Evolutionary conservation across 2,329 filamentous ascomycete species (phyloP), one percentile per base, ranked within the genome.

Genomic region (Ophiostoma ulmi): DNA sequence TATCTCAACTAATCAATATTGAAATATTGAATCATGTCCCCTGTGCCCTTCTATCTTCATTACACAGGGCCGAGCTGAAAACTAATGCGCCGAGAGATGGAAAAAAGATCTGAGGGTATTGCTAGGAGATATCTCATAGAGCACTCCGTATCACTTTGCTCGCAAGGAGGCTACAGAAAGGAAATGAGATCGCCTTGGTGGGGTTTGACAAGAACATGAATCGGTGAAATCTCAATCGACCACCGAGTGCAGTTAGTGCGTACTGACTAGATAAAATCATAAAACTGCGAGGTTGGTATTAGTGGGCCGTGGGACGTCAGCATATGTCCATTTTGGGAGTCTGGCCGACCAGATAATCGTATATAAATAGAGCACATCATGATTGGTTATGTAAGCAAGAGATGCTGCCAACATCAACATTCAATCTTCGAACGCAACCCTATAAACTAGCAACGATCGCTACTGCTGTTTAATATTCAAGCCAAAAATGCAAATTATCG

Each of bases 1-100:
- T 14, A 11, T 58, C 31, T 31, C 31, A 31, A 31, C 31, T 31
- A 31, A 31, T 31, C 31, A 31, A 31, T 31, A 31, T 31, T 31
- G 31, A 31, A 11, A 26, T 14, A 11, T 58, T 58, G n/a, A 58
- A 22, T 22, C 52, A 58, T 26, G n/a, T 26, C 8, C 52, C 13
- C 22, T 22, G 20, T n/a, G 48, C 3, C 31, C 31, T 31, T 31
- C 31, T 31, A 31, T 31, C 31, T n/a, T n/a, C n/a, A n/a, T n/a
- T 31, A 31, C 31, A 31, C 31, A 31, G 31, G n/a, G 5, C 10
- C 22, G 52, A 58, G 52, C 52, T 58, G 52, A 58, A 31, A 58
- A 58, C 52, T 63, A 63, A 63, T 35, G 58, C 58, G 58, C 26
- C 58, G 26, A 58, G 22, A 61, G 58, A 63, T 58, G 52, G 58